phyloP scores from a whole-genome alignment of 345 rosid species.

The Gossypium mustelinum region DNA sequence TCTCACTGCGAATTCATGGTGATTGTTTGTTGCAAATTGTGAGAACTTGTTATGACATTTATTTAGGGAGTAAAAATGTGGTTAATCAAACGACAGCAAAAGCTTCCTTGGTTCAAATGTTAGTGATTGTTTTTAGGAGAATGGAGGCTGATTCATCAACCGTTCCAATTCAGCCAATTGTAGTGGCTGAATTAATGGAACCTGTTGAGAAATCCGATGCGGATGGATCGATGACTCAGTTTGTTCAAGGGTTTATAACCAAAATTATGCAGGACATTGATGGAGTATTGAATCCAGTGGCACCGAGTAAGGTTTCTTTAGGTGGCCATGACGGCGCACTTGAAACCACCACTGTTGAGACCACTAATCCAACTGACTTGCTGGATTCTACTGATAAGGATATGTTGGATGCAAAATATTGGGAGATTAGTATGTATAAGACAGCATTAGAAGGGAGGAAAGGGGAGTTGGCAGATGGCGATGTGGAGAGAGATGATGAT shows the following conservation, averaged over 20 bases:
- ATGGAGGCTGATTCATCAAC: conserved; percentile 99
- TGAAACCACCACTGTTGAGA: conserved; percentile 60
- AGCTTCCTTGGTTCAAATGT: conserved; percentile 93
- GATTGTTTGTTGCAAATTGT: conserved; percentile 86
- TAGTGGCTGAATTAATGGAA: conserved; percentile 96
- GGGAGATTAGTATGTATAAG: conserved; percentile 99
- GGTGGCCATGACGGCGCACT: conserved; percentile 64
- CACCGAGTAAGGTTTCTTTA: conserved; percentile 29
- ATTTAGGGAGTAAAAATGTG: conserved; percentile 82
- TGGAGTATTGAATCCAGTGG: conserved; percentile 37
- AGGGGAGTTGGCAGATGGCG: conserved; percentile 94
- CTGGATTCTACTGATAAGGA: conserved; percentile 50
- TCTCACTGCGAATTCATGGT: conserved; percentile 81
- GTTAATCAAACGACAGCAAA: conserved; percentile 94
- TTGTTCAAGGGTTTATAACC: conserved; percentile 43
- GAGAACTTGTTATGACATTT: conserved; percentile 91
- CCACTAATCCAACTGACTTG: conserved; percentile 64
- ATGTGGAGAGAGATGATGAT: conserved; percentile 85
- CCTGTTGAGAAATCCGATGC: conserved; percentile 68
- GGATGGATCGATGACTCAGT: conserved; percentile 36
- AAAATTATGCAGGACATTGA: conserved; percentile 54
- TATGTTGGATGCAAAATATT: conserved; percentile 93
- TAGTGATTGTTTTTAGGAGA: conserved; percentile 92
- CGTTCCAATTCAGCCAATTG: conserved; percentile 92
- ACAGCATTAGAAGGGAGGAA: conserved; percentile 97